Percentiles rank a stretch among this genome's conserved stretches.
Conservation (phyloP, 495 filamentous ascomycete species). For the Pseudoneurospora amorphoporcata region DNA sequence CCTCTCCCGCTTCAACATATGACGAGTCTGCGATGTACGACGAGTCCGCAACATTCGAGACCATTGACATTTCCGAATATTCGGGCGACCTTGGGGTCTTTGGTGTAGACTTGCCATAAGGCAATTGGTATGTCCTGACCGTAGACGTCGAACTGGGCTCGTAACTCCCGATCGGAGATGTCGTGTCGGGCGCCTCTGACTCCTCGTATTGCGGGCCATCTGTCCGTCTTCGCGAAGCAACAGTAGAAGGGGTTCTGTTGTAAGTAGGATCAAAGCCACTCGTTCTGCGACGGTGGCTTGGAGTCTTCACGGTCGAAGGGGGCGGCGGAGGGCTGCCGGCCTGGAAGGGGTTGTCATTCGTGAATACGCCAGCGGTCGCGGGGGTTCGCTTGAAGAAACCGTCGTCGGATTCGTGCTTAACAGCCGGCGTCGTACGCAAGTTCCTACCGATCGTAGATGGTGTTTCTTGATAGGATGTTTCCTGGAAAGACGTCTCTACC, state of each 20-base stretch:
- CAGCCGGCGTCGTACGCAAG: constrained; percentile 29
- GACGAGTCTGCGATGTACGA: background rate
- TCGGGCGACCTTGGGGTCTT: background rate
- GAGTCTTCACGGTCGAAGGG: constrained; percentile 23
- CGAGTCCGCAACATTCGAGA: constrained; percentile 1
- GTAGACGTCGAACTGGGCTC: background rate
- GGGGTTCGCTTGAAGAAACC: constrained; percentile 34
- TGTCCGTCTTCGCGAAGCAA: constrained; percentile 20
- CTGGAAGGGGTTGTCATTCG: constrained; percentile 89
- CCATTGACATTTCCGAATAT: background rate
- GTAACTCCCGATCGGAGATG: background rate
- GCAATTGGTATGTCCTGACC: background rate
- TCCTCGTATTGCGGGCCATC: constrained; percentile 20
- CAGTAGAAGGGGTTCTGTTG: constrained; percentile 19
- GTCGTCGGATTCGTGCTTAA: constrained; percentile 34
- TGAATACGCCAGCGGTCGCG: constrained; percentile 55
- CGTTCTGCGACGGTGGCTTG: constrained; percentile 31
- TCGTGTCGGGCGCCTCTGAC: constrained; percentile 16
- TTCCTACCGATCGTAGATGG: constrained; percentile 14
- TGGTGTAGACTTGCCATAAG: background rate
- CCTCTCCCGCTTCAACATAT: constrained; percentile 60
- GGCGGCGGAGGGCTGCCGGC: constrained; percentile 50
- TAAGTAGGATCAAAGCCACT: constrained; percentile 16
- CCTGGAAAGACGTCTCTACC: background rate
- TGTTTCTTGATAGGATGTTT: constrained; percentile 10